phyloP scores from a whole-genome alignment of 2,329 filamentous ascomycete species.

The Blastomyces gilchristii region DNA sequence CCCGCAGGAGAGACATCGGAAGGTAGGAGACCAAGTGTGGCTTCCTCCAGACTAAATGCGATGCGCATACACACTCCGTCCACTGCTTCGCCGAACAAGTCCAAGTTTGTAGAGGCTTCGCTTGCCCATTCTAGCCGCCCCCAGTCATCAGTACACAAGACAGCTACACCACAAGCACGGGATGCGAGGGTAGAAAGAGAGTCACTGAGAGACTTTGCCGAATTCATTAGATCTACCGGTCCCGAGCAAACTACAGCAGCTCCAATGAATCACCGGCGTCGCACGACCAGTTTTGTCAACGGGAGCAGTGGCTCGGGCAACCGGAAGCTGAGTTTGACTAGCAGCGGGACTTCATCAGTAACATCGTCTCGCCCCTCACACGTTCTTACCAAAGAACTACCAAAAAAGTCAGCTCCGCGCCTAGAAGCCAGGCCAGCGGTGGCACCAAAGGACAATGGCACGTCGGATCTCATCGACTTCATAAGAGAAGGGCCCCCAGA shows the following conservation, averaged over 20 bases:
- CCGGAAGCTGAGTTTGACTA: background rate
- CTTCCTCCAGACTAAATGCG: constrained; percentile 11
- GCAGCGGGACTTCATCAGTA: background rate
- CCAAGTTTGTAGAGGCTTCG: constrained; percentile 18
- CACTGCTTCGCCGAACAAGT: constrained; percentile 16
- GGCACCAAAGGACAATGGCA: constrained; percentile 54
- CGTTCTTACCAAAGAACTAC: constrained; percentile 1
- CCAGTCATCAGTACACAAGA: constrained; percentile 17
- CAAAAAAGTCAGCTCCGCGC: constrained; percentile 29
- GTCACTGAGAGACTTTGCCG: constrained; percentile 71
- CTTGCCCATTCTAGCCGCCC: background rate
- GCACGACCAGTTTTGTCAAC: background rate
- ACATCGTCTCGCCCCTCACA: background rate
- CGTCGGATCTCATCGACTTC: constrained; percentile 87
- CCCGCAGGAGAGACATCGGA: constrained; percentile 23
- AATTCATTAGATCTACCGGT: constrained; percentile 80
- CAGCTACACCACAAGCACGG: constrained; percentile 43
- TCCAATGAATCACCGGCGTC: background rate
- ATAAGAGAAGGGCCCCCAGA: constrained; percentile 75
- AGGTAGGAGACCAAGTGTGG: constrained; percentile 15
- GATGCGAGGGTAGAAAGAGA: constrained; percentile 63
- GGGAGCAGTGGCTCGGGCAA: background rate
- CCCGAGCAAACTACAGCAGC: constrained; percentile 36
- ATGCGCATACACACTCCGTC: constrained; percentile 17
- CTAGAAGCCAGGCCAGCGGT: constrained; percentile 63